A percentile compares a stretch with the other conserved stretches of the same genome.
Evolutionary conservation across 495 filamentous ascomycete genomes (phyloP).

Genomic region (Chlorociboria aeruginascens): DNA sequence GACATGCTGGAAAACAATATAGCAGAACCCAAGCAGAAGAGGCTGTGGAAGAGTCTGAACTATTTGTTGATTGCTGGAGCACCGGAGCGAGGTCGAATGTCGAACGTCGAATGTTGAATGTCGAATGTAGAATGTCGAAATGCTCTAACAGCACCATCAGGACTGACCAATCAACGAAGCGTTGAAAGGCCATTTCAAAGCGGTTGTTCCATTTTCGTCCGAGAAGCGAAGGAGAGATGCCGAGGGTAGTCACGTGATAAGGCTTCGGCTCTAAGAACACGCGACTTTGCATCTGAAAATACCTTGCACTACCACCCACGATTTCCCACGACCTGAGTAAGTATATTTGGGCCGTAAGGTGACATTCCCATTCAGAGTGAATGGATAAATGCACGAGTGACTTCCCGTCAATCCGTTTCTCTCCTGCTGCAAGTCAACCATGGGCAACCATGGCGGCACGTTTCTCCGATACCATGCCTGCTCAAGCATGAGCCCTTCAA

Average conservation of each 20-base stretch:
- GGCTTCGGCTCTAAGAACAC: background rate
- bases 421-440: too few species aligned
- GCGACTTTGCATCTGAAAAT: background rate
- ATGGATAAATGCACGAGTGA: too few species aligned
- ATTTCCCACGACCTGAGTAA: too few species aligned
- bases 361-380: too few species aligned
- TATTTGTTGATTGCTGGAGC: background rate
- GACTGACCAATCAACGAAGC: slow-evolving; percentile 7
- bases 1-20: slow-evolving; percentile 13
- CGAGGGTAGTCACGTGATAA: background rate
- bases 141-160: slow-evolving; percentile 1
- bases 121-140: slow-evolving; percentile 7
- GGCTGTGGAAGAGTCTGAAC: background rate
- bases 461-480: too few species aligned
- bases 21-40: slow-evolving; percentile 3
- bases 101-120: slow-evolving; percentile 6
- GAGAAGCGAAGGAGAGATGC: background rate
- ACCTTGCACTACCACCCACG: too few species aligned
- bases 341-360: too few species aligned
- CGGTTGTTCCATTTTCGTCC: background rate
- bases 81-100: slow-evolving; percentile 7
- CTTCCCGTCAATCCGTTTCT: too few species aligned
- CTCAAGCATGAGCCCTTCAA: too few species aligned
- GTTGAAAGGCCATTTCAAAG: background rate
- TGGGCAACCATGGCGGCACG: too few species aligned